Percentiles rank a stretch among this genome's conserved stretches.
Conservation (phyloP, 2,329 filamentous ascomycete species). For the Colletotrichum liriopes region DNA sequence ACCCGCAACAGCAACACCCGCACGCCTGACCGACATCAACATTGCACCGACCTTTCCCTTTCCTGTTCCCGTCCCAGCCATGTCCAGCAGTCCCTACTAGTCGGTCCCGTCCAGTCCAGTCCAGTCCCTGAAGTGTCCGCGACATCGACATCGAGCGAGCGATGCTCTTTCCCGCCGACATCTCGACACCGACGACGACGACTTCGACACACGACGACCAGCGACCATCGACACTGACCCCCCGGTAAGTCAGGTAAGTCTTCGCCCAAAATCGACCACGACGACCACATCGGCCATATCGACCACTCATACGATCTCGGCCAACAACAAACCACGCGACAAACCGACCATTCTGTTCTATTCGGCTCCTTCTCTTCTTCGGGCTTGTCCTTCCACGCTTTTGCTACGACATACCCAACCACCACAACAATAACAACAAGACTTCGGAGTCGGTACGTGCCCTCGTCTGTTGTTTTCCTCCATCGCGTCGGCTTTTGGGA, state of each 20-base stretch:
- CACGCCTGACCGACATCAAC: conserved; percentile 44
- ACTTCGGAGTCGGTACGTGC: conserved; percentile 33
- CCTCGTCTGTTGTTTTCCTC: neutral
- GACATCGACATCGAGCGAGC: conserved; percentile 24
- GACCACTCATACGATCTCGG: conserved; percentile 6
- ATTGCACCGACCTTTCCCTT: conserved; percentile 41
- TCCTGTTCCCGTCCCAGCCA: conserved; percentile 40
- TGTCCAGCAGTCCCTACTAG: conserved; percentile 37
- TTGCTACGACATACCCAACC: conserved; percentile 18
- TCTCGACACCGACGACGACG: conserved; percentile 40
- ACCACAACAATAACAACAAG: conserved; percentile 7
- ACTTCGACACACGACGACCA: conserved; percentile 16
- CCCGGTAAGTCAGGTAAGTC: conserved; percentile 16
- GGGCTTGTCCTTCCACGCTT: conserved; percentile 3
- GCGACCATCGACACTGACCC: conserved; percentile 9
- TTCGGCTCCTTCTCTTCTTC: conserved; percentile 16
- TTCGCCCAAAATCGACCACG: conserved; percentile 19
- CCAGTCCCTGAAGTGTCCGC: conserved; percentile 30
- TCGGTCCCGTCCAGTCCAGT: conserved; percentile 35
- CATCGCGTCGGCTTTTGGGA: conserved; percentile 7
- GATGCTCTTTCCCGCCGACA: conserved; percentile 39
- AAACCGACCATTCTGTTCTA: conserved; percentile 25
- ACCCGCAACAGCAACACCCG: conserved; percentile 43
- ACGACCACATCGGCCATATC: conserved; percentile 22
- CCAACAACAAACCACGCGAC: conserved; percentile 29